phyloP scores from a whole-genome alignment of 192 early-diverging fungal genomes.

The Fimicolochytrium jonesii region DNA sequence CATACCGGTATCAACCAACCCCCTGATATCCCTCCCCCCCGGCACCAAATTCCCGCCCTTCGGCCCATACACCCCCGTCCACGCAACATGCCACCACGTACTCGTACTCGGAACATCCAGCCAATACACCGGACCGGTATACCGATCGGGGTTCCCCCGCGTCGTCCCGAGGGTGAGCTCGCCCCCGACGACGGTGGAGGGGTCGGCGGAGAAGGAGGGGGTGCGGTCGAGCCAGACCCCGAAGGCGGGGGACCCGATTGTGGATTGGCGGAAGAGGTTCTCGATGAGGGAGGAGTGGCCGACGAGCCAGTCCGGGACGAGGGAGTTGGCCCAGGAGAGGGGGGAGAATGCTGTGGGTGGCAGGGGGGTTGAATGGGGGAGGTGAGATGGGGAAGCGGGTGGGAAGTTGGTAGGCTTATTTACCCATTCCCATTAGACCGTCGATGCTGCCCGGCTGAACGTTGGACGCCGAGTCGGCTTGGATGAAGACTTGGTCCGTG shows the following conservation, averaged over 20 bases:
- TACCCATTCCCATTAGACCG: constrained; percentile 22
- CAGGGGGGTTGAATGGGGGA: not conserved
- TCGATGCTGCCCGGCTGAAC: constrained; percentile 19
- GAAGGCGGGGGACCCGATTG: constrained; percentile 10
- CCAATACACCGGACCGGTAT: constrained; percentile 25
- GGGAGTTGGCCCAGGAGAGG: constrained; percentile 16
- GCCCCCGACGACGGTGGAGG: not conserved
- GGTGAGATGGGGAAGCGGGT: not conserved
- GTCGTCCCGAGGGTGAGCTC: constrained; percentile 15
- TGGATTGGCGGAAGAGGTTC: constrained; percentile 11
- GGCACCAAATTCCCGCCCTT: constrained; percentile 12
- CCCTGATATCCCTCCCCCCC: not conserved
- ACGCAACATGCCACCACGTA: constrained; percentile 19
- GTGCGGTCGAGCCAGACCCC: constrained; percentile 16
- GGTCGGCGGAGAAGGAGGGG: not conserved
- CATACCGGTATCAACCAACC: constrained; percentile 18
- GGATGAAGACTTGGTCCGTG: constrained; percentile 18
- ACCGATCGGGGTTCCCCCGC: constrained; percentile 15
- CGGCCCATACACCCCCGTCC: constrained; percentile 5
- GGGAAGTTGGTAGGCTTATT: not conserved
- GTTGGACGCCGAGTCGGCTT: constrained; percentile 6
- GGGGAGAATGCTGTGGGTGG: constrained; percentile 11
- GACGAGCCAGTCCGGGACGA: constrained; percentile 1
- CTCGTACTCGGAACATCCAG: constrained; percentile 12
- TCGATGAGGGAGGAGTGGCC: constrained; percentile 20